These are phyloP conservation scores for Trichoderma sp. DNA, from an alignment of 2,329 filamentous ascomycete species.

Conservation along the genomic window DNA sequence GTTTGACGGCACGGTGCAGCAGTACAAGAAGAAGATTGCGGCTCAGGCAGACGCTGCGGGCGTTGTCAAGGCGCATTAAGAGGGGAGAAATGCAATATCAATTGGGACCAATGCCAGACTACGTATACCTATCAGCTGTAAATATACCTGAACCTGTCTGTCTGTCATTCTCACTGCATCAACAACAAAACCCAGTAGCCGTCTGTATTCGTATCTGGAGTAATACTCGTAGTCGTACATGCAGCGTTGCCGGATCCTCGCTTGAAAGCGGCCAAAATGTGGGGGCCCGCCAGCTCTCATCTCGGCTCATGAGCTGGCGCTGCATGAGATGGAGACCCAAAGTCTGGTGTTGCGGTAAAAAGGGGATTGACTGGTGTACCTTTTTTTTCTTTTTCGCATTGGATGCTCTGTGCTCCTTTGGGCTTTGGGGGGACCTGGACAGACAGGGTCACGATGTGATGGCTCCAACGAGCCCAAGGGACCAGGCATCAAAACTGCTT, in stretches of 20 bases:
- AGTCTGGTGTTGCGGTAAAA: not conserved
- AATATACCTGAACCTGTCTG: not conserved
- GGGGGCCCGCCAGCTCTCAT: conserved; percentile 12
- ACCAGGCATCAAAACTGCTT: not conserved
- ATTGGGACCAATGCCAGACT: not conserved
- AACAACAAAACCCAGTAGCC: not conserved
- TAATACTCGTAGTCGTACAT: not conserved
- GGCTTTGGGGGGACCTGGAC: not conserved
- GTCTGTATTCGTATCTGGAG: not conserved
- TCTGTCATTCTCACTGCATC: not conserved
- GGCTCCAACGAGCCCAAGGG: not conserved
- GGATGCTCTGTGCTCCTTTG: not conserved
- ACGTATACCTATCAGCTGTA: not conserved
- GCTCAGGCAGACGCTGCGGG: conserved; percentile 85
- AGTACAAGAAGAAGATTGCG: conserved; percentile 95
- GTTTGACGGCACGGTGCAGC: conserved; percentile 91
- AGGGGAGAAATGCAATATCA: not conserved
- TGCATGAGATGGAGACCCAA: conserved; percentile 1
- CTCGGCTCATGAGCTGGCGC: conserved; percentile 19
- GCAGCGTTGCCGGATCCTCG: not conserved
- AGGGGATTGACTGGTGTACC: not conserved
- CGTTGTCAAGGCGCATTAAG: conserved; percentile 68
- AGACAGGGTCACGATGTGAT: not conserved
- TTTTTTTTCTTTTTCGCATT: not conserved
- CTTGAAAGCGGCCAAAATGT: not conserved